Evolutionary conservation across 2,329 filamentous ascomycete genomes (phyloP).

Genomic region (Diaporthe aspalathi): DNA sequence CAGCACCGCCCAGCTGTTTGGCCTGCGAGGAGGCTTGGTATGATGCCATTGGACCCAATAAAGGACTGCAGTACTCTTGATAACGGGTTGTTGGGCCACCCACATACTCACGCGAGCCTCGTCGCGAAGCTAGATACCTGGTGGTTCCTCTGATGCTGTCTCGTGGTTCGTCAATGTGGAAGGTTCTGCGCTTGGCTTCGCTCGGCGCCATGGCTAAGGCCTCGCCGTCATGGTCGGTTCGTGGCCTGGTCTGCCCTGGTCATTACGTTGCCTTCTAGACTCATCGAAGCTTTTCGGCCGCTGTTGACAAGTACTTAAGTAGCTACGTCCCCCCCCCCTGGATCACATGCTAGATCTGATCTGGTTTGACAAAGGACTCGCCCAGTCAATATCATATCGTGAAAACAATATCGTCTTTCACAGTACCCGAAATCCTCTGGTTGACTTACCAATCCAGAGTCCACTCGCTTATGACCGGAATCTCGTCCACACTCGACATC

Average conservation of each 20-base stretch:
- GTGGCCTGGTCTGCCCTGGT: constrained; percentile 3
- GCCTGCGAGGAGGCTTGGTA: constrained; percentile 28
- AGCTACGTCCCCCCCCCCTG: constrained; percentile 24
- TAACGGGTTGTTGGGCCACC: constrained; percentile 24
- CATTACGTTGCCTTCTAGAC: constrained; percentile 6
- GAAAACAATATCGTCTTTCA: neutral
- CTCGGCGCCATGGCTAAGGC: constrained; percentile 36
- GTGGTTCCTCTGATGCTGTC: neutral
- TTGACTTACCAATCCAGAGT: neutral
- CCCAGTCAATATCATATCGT: constrained; percentile 1
- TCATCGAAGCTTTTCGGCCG: constrained; percentile 8
- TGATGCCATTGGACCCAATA: constrained; percentile 22
- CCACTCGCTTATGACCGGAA: constrained; percentile 18
- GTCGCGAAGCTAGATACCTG: constrained; percentile 16
- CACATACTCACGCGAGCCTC: constrained; percentile 15
- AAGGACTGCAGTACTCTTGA: neutral
- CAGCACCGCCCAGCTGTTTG: constrained; percentile 24
- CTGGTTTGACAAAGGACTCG: neutral
- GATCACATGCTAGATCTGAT: constrained; percentile 16
- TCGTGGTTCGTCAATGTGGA: constrained; percentile 21
- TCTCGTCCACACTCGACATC: neutral
- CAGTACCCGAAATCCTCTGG: neutral
- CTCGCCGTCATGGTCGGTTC: constrained; percentile 33
- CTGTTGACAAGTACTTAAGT: constrained; percentile 30
- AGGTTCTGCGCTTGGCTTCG: constrained; percentile 33